Conservation (phyloP, 768 basidiomycete species). For the Russula brevipes region DNA sequence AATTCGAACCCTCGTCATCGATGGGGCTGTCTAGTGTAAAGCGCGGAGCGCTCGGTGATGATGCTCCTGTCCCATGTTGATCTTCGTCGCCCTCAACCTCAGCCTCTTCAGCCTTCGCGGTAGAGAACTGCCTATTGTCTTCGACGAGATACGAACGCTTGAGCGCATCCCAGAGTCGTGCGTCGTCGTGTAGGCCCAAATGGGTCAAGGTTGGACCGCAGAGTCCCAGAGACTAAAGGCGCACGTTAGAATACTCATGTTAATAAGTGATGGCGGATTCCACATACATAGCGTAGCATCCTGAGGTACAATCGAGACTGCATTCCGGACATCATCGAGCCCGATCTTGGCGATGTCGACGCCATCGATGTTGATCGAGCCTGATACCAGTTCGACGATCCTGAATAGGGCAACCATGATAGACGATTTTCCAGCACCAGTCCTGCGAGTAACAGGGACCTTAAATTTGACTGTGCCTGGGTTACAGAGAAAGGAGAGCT, state of each 20-base stretch:
- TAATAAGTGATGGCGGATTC: slow-evolving; percentile 45
- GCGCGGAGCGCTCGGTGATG: slow-evolving; percentile 32
- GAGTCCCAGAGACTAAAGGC: slow-evolving; percentile 64
- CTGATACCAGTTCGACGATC: slow-evolving; percentile 72
- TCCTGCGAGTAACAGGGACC: slow-evolving; percentile 32
- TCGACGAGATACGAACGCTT: slow-evolving; percentile 81
- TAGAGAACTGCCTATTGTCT: slow-evolving; percentile 30
- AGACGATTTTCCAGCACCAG: slow-evolving; percentile 85
- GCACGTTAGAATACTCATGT: slow-evolving; percentile 11
- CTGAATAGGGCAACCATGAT: slow-evolving; percentile 87
- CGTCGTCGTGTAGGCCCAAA: slow-evolving; percentile 78
- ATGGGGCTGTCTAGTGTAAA: slow-evolving; percentile 81
- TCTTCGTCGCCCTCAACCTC: slow-evolving; percentile 37
- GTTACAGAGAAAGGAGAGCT: slow-evolving; percentile 23
- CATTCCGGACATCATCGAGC: slow-evolving; percentile 61
- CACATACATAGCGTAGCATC: slow-evolving; percentile 45
- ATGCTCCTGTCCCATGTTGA: slow-evolving; percentile 32
- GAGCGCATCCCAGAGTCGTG: slow-evolving; percentile 81
- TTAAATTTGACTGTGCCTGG: slow-evolving; percentile 2
- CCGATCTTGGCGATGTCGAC: slow-evolving; percentile 82
- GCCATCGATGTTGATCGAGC: slow-evolving; percentile 73
- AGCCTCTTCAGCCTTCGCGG: slow-evolving; percentile 33
- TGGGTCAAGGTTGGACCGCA: slow-evolving; percentile 86
- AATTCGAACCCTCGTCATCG: slow-evolving; percentile 81
- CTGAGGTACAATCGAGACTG: slow-evolving; percentile 78